A percentile compares a stretch with the other conserved stretches of the same genome.
Evolutionary conservation across 371 early-diverging fungal species (phyloP).

Genomic region (Mucor saturninus): DNA sequence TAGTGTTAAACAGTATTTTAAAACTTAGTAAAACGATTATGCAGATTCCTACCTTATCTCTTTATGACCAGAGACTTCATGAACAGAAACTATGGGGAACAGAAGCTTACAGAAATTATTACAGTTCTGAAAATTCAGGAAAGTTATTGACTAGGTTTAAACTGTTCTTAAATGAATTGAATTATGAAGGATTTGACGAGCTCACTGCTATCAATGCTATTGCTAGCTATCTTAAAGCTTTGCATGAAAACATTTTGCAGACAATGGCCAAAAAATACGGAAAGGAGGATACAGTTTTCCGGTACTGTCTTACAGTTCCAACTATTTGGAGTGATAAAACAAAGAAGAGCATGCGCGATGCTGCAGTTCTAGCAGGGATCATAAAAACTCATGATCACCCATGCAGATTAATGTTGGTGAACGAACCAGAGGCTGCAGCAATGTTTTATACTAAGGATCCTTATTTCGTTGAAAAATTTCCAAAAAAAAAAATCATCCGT

Average conservation of each 20-base stretch:
- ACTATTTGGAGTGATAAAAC: constrained; percentile 51
- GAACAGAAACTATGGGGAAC: constrained; percentile 15
- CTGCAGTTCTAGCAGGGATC: constrained; percentile 42
- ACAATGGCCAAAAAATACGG: constrained; percentile 19
- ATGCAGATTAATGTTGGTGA: constrained; percentile 50
- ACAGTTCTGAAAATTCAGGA: constrained; percentile 10
- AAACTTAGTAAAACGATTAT: constrained; percentile 3
- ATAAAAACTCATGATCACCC: constrained; percentile 39
- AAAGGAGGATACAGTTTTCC: constrained; percentile 2
- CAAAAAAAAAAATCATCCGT: constrained; percentile 29
- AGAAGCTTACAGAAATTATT: constrained; percentile 20
- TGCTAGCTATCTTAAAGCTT: constrained; percentile 12
- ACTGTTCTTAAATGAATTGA: constrained; percentile 6
- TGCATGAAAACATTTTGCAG: constrained; percentile 8
- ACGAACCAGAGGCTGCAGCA: constrained; percentile 52
- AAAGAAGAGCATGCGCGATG: constrained; percentile 45
- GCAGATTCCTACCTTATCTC: constrained; percentile 13
- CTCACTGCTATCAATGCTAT: constrained; percentile 7
- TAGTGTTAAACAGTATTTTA: no score
- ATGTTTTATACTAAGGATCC: constrained; percentile 28
- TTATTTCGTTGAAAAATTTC: background rate
- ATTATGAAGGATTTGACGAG: constrained; percentile 4
- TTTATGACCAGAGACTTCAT: constrained; percentile 6
- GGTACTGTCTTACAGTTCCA: constrained; percentile 48
- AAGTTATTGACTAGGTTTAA: constrained; percentile 16